These are phyloP conservation scores for Suillus bovinus DNA, from an alignment of 768 basidiomycete genomes.

Conservation along the genomic window DNA sequence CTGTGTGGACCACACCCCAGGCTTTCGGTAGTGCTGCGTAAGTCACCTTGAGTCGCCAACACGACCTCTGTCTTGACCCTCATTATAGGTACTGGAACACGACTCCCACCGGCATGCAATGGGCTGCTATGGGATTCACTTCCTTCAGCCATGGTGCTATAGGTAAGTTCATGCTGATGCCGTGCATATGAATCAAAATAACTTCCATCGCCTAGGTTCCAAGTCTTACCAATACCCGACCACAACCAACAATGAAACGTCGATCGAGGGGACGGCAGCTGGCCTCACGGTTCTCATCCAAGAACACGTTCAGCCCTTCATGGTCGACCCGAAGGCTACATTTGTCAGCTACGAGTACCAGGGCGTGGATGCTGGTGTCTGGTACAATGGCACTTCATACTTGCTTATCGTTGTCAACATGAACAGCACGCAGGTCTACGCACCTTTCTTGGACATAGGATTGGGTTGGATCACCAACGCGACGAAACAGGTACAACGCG, in stretches of 20 bases:
- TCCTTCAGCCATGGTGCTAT: constrained; percentile 31
- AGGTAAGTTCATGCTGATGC: constrained; percentile 12
- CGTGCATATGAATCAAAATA: neutral
- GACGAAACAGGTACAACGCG: constrained; percentile 20
- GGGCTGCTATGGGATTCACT: constrained; percentile 24
- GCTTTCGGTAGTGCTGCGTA: constrained; percentile 57
- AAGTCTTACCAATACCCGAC: constrained; percentile 32
- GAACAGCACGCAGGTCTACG: neutral
- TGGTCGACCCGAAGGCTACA: constrained; percentile 17
- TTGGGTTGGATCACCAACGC: constrained; percentile 16
- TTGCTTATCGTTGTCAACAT: constrained; percentile 24
- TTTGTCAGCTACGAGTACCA: constrained; percentile 8
- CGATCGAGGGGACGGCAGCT: constrained; percentile 23
- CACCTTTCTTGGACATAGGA: constrained; percentile 22
- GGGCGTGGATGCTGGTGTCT: constrained; percentile 26
- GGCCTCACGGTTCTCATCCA: constrained; percentile 12
- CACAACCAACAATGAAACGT: constrained; percentile 16
- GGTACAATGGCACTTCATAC: constrained; percentile 23
- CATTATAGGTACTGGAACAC: constrained; percentile 29
- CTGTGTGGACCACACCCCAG: constrained; percentile 79
- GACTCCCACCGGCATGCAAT: constrained; percentile 29
- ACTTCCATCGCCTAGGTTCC: constrained; percentile 19
- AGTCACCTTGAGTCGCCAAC: constrained; percentile 1
- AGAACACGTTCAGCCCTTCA: constrained; percentile 21
- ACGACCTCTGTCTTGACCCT: neutral